Conservation (phyloP, 2,329 filamentous ascomycete species). For the Stenocarpella maydis region DNA sequence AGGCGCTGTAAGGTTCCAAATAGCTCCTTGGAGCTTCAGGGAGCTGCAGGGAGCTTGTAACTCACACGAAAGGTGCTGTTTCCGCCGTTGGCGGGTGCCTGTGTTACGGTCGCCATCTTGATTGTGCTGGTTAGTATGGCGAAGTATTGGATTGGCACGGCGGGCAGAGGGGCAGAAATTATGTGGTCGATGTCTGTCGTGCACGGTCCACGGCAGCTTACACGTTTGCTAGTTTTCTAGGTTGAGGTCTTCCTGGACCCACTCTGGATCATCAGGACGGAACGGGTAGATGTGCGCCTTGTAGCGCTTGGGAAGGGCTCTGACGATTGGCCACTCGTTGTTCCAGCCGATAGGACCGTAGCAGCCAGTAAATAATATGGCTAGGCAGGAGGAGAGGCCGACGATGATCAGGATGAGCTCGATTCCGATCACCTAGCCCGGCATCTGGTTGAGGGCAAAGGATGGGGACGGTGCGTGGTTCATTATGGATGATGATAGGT, state of each 20-base stretch:
- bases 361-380: neutral
- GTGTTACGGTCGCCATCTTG: conserved; percentile 54
- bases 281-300: neutral
- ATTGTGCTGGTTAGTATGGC: neutral
- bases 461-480: too few relatives aligned
- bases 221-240: neutral
- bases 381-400: neutral
- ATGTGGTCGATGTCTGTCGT: conserved; percentile 13
- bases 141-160: conserved; percentile 32
- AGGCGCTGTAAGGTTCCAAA: too few relatives aligned
- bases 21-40: conserved; percentile 27
- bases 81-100: conserved; percentile 52
- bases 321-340: conserved; percentile 9
- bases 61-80: conserved; percentile 65
- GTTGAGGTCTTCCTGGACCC: neutral
- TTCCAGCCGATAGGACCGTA: neutral
- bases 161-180: neutral
- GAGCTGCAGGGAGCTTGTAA: conserved; percentile 37
- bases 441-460: too few relatives aligned
- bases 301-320: neutral
- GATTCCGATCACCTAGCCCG: neutral
- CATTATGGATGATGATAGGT: too few relatives aligned
- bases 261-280: too few relatives aligned
- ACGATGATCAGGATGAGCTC: neutral
- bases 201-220: neutral